Evolutionary conservation across 2,329 filamentous ascomycete genomes (phyloP).

Genomic region (Plenodomus lindquistii): DNA sequence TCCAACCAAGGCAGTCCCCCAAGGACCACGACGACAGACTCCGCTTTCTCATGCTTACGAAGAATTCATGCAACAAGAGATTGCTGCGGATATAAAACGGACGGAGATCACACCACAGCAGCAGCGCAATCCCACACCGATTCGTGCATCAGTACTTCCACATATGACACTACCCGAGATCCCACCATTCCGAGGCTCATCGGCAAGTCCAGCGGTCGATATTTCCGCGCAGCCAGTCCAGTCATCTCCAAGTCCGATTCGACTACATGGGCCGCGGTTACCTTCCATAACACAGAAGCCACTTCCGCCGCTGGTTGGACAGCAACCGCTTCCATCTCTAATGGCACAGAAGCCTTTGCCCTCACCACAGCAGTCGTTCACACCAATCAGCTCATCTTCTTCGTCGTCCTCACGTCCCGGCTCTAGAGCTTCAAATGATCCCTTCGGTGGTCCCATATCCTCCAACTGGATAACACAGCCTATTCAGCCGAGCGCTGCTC

Average conservation of each 20-base stretch:
- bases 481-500: constrained; percentile 4
- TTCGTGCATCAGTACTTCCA: constrained; percentile 37
- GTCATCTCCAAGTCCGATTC: constrained; percentile 24
- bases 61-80: constrained; percentile 54
- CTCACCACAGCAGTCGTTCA: constrained; percentile 26
- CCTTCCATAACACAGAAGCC: constrained; percentile 21
- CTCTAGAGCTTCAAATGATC: constrained; percentile 33
- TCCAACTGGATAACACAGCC: constrained; percentile 15
- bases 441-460: constrained; percentile 31
- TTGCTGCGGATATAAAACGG: constrained; percentile 46
- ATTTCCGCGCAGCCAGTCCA: constrained; percentile 20
- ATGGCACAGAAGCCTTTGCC: constrained; percentile 31
- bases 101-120: constrained; percentile 44
- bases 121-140: constrained; percentile 36
- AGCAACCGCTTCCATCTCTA: constrained; percentile 31
- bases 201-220: constrained; percentile 15
- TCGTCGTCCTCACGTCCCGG: constrained; percentile 16
- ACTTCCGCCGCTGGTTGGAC: constrained; percentile 22
- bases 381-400: constrained; percentile 19
- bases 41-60: constrained; percentile 45
- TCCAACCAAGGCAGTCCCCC: constrained; percentile 37
- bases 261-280: constrained; percentile 12
- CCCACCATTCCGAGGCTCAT: constrained; percentile 36
- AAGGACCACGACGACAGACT: constrained; percentile 37
- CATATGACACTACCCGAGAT: constrained; percentile 40